Conservation (phyloP, 2,329 filamentous ascomycete genomes). For the Colletotrichum sp. region DNA sequence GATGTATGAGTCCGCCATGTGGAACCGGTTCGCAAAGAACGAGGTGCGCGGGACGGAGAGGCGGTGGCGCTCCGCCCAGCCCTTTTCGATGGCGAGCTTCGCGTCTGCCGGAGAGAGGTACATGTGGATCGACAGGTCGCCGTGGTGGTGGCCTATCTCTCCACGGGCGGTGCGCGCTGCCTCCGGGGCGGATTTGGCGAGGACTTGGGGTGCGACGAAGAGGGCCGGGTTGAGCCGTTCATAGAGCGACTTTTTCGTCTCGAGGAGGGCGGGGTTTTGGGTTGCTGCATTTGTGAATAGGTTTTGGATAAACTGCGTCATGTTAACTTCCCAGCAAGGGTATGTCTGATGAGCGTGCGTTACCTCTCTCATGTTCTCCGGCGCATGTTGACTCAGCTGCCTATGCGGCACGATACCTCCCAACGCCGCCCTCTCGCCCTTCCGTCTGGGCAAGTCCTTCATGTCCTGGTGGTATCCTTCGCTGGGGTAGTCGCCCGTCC, state of each 20-base stretch:
- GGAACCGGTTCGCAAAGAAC: not conserved
- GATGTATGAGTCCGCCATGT: constrained; percentile 35
- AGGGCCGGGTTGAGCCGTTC: constrained; percentile 36
- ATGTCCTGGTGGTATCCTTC: not conserved
- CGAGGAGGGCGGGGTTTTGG: constrained; percentile 32
- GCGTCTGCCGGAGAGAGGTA: constrained; percentile 42
- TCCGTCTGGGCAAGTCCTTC: not conserved
- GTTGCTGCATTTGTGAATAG: constrained; percentile 19
- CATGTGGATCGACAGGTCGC: constrained; percentile 43
- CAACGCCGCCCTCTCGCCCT: not conserved
- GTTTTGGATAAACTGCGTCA: not conserved
- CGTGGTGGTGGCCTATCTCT: constrained; percentile 43
- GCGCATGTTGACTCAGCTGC: constrained; percentile 14
- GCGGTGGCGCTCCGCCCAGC: constrained; percentile 45
- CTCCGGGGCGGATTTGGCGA: not conserved
- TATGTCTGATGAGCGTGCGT: not conserved
- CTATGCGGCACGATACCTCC: constrained; percentile 16
- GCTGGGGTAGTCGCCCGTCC: constrained; percentile 5
- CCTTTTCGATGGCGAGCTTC: constrained; percentile 33
- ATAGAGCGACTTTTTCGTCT: constrained; percentile 29
- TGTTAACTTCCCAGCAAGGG: not conserved
- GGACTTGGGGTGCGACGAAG: constrained; percentile 19
- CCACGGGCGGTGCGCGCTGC: constrained; percentile 14
- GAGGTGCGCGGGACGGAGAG: constrained; percentile 30
- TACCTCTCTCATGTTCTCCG: constrained; percentile 12